Evolutionary conservation across 805 yeast species (phyloP).

Genomic region (Cyberlindnera sargentensis): DNA sequence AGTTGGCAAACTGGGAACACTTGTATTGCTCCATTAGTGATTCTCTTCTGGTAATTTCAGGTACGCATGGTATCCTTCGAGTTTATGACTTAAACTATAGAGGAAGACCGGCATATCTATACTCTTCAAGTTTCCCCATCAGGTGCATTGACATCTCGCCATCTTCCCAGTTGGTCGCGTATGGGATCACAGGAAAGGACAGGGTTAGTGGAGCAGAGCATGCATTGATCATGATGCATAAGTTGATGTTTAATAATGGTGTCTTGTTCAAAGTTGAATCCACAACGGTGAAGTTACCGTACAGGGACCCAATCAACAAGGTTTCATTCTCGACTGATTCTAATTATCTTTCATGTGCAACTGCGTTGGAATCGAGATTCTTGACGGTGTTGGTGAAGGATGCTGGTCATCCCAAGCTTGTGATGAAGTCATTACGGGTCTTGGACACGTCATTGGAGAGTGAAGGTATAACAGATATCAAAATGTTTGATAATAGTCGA

Average conservation of each 20-base stretch:
- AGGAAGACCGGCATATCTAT: slow-evolving; percentile 64
- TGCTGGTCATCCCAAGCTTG: slow-evolving; percentile 54
- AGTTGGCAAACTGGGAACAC: slow-evolving; percentile 50
- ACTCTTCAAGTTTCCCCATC: slow-evolving; percentile 66
- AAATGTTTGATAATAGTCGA: slow-evolving; percentile 62
- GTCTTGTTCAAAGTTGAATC: slow-evolving; percentile 40
- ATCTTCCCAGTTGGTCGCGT: slow-evolving; percentile 57
- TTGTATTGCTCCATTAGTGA: slow-evolving; percentile 54
- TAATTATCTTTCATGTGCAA: slow-evolving; percentile 61
- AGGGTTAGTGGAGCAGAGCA: slow-evolving; percentile 62
- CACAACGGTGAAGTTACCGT: slow-evolving; percentile 73
- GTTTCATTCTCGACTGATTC: slow-evolving; percentile 70
- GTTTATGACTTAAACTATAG: slow-evolving; percentile 48
- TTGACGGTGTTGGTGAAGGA: slow-evolving; percentile 64
- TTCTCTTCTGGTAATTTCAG: slow-evolving; percentile 55
- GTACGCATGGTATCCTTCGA: slow-evolving; percentile 61
- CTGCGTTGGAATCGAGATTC: slow-evolving; percentile 65
- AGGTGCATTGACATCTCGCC: slow-evolving; percentile 70
- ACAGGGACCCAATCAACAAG: slow-evolving; percentile 75
- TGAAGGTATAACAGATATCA: slow-evolving; percentile 83
- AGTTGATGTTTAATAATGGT: slow-evolving; percentile 16
- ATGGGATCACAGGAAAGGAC: slow-evolving; percentile 80
- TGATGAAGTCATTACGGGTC: slow-evolving; percentile 61
- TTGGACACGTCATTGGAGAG: slow-evolving; percentile 64
- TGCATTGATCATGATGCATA: slow-evolving; percentile 63